These are phyloP conservation scores for Trichoderma sp. DNA, from an alignment of 2,329 filamentous ascomycete species.

Conservation along the genomic window DNA sequence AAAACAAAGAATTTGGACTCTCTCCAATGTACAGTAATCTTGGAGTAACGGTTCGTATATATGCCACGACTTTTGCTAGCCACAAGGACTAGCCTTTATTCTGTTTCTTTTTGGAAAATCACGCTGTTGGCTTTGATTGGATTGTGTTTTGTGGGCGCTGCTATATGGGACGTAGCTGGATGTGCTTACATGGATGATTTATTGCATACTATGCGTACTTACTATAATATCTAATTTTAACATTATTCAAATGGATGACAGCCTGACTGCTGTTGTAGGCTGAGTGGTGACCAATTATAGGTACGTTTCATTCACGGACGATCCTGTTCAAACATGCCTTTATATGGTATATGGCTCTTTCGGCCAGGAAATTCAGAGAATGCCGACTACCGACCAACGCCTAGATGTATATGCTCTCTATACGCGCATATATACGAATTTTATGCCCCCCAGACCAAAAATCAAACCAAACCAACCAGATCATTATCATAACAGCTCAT, in stretches of 20 bases:
- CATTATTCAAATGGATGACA: neutral
- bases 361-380: neutral
- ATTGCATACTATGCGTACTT: neutral
- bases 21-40: neutral
- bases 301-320: neutral
- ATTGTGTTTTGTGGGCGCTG: neutral
- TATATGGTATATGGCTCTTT: neutral
- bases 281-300: neutral
- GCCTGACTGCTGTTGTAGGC: neutral
- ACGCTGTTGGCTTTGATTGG: neutral
- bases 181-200: neutral
- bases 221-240: neutral
- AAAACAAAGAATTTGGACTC: neutral
- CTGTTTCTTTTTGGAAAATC: neutral
- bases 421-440: neutral
- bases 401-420: neutral
- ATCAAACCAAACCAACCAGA: neutral
- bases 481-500: slow-evolving; percentile 12
- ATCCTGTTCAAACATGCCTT: neutral
- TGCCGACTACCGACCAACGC: neutral
- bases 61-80: neutral
- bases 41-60: neutral
- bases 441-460: neutral
- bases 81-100: neutral
- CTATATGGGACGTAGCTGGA: neutral